These are phyloP conservation scores for Balansia obtecta DNA, from an alignment of 2,329 filamentous ascomycete species.

Conservation along the genomic window DNA sequence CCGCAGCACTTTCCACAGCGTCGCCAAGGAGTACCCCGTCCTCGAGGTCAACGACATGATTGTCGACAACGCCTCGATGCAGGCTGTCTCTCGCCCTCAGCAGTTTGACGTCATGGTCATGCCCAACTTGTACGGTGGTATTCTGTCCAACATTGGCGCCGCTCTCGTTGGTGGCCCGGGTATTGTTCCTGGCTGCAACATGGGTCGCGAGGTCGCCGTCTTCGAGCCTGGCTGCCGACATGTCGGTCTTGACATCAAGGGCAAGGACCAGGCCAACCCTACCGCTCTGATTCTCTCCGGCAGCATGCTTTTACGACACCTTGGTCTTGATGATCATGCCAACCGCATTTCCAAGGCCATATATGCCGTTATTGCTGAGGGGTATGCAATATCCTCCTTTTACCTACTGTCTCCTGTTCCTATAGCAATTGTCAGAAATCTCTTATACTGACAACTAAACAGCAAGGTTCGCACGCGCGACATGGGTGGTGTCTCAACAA, in stretches of 20 bases:
- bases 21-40: conserved; percentile 89
- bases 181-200: conserved; percentile 97
- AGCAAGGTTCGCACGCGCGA: conserved; percentile 84
- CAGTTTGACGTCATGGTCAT: conserved; percentile 99
- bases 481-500: conserved; percentile 85
- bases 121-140: conserved; percentile 98
- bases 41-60: conserved; percentile 99
- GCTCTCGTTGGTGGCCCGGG: conserved; percentile 94
- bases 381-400: conserved; percentile 42
- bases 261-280: conserved; percentile 98
- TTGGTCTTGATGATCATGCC: conserved; percentile 94
- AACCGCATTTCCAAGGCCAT: conserved; percentile 91
- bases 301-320: conserved; percentile 93
- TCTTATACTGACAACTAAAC: conserved; percentile 27
- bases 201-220: conserved; percentile 95
- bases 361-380: conserved; percentile 71
- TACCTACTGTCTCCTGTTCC: neutral
- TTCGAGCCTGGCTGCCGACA: conserved; percentile 99
- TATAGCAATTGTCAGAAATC: neutral
- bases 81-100: conserved; percentile 89
- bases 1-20: conserved; percentile 90
- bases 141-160: conserved; percentile 96
- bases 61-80: conserved; percentile 99
- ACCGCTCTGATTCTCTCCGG: conserved; percentile 90
- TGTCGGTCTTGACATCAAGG: conserved; percentile 98